Evolutionary conservation across 176 grass and related monocot species (phyloP).

Genomic region (Phoenix dactylifera): DNA sequence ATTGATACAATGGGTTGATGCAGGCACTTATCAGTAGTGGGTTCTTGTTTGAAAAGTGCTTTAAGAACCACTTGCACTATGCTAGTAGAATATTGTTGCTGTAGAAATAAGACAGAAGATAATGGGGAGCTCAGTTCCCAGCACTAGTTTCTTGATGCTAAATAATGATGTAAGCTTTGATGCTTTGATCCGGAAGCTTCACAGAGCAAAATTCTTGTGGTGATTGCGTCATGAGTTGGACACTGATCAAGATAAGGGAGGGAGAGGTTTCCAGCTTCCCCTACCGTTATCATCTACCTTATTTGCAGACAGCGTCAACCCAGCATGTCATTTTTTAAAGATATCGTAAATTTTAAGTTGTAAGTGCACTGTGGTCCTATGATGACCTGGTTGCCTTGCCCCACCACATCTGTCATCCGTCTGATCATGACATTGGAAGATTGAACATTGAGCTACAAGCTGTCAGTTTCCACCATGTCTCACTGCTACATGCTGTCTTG

Average conservation of each 20-base stretch:
- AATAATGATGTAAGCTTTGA: slow-evolving; percentile 11
- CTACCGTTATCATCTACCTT: slow-evolving; percentile 14
- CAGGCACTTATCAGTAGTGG: slow-evolving; percentile 6
- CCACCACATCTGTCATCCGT: too few species aligned
- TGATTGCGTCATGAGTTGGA: slow-evolving; percentile 21
- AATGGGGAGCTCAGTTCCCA: slow-evolving; percentile 16
- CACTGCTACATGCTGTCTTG: too few species aligned
- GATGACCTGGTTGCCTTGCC: slow-evolving; percentile 4
- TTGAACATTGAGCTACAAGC: too few species aligned
- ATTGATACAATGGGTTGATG: not conserved
- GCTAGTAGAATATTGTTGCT: slow-evolving; percentile 4
- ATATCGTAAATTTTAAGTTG: slow-evolving; percentile 10
- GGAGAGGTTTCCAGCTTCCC: slow-evolving; percentile 12
- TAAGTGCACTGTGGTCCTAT: slow-evolving; percentile 12
- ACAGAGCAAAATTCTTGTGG: not conserved
- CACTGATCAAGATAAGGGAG: slow-evolving; percentile 18
- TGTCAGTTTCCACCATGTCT: too few species aligned
- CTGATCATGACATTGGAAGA: too few species aligned
- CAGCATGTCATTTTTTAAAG: not conserved
- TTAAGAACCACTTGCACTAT: slow-evolving; percentile 16
- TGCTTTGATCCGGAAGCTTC: slow-evolving; percentile 9
- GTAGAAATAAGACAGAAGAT: slow-evolving; percentile 11
- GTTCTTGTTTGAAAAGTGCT: slow-evolving; percentile 4
- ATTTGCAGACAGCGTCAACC: not conserved
- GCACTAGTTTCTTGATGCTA: slow-evolving; percentile 9